phyloP scores from a whole-genome alignment of 2,329 filamentous ascomycete species.

The Claviceps lovelessii region DNA sequence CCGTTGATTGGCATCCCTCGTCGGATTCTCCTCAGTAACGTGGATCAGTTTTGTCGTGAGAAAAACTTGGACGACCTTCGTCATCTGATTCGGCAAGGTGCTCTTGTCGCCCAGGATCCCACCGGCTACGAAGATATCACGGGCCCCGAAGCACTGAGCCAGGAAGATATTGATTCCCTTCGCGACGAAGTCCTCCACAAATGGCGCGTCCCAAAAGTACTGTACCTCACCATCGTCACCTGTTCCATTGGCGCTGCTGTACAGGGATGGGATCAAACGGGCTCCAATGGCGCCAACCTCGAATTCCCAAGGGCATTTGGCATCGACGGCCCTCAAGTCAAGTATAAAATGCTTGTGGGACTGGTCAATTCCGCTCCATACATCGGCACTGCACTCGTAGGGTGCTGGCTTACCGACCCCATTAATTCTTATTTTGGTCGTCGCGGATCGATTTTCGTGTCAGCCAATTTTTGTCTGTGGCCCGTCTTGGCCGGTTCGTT shows the following conservation, averaged over 20 bases:
- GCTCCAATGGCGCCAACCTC: conserved; percentile 48
- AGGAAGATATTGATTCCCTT: conserved; percentile 45
- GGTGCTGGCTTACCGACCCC: conserved; percentile 55
- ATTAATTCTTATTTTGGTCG: conserved; percentile 33
- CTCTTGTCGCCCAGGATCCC: conserved; percentile 60
- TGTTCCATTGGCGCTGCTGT: conserved; percentile 59
- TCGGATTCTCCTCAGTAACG: conserved; percentile 36
- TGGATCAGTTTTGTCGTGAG: conserved; percentile 45
- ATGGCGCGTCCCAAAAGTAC: conserved; percentile 47
- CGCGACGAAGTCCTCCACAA: conserved; percentile 50
- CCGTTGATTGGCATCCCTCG: conserved; percentile 38
- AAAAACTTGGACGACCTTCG: conserved; percentile 46
- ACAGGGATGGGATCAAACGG: conserved; percentile 55
- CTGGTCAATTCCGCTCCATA: conserved; percentile 48
- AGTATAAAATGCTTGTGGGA: conserved; percentile 42
- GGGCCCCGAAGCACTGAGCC: conserved; percentile 41
- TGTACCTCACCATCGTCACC: conserved; percentile 53
- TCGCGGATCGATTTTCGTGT: conserved; percentile 50
- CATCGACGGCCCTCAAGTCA: conserved; percentile 19
- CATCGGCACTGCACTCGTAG: conserved; percentile 33
- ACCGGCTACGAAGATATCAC: conserved; percentile 44
- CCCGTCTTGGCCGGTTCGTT: conserved; percentile 58
- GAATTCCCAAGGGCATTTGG: conserved; percentile 42
- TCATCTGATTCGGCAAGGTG: conserved; percentile 49
- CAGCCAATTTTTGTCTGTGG: conserved; percentile 57